phyloP scores from a whole-genome alignment of 805 yeast species.

The Brettanomyces naardenensis region DNA sequence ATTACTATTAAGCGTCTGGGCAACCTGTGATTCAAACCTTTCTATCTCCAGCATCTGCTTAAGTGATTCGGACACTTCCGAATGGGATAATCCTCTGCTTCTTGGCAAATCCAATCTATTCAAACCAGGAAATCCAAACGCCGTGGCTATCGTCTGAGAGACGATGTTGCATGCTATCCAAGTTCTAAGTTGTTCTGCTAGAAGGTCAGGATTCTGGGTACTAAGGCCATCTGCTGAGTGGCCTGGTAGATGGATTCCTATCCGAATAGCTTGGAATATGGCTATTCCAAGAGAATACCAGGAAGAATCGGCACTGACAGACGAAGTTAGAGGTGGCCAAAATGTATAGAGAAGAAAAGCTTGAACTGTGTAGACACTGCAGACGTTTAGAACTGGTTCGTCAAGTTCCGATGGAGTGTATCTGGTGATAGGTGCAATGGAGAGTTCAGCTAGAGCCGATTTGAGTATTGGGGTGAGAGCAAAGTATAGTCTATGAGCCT shows the following conservation, averaged over 20 bases:
- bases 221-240: constrained; percentile 40
- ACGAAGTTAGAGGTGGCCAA: constrained; percentile 96
- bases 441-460: constrained; percentile 74
- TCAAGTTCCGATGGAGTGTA: constrained; percentile 72
- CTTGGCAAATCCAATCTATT: not conserved
- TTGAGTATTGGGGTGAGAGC: constrained; percentile 63
- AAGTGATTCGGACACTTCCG: constrained; percentile 48
- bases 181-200: constrained; percentile 76
- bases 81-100: not conserved
- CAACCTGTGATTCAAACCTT: constrained; percentile 78
- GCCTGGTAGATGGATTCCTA: constrained; percentile 84
- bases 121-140: constrained; percentile 88
- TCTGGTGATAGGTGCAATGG: constrained; percentile 84
- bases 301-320: constrained; percentile 89
- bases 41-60: constrained; percentile 77
- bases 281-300: constrained; percentile 96
- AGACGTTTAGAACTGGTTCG: constrained; percentile 78
- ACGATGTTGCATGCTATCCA: constrained; percentile 94
- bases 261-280: constrained; percentile 82
- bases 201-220: constrained; percentile 35
- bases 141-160: constrained; percentile 82
- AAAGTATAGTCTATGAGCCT: constrained; percentile 38
- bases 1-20: constrained; percentile 67
- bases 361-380: constrained; percentile 90
- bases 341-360: constrained; percentile 81